Evolutionary conservation across 495 filamentous ascomycete species (phyloP), one percentile per base, ranked within the genome.

Genomic region (Chaetomidium leptoderma): DNA sequence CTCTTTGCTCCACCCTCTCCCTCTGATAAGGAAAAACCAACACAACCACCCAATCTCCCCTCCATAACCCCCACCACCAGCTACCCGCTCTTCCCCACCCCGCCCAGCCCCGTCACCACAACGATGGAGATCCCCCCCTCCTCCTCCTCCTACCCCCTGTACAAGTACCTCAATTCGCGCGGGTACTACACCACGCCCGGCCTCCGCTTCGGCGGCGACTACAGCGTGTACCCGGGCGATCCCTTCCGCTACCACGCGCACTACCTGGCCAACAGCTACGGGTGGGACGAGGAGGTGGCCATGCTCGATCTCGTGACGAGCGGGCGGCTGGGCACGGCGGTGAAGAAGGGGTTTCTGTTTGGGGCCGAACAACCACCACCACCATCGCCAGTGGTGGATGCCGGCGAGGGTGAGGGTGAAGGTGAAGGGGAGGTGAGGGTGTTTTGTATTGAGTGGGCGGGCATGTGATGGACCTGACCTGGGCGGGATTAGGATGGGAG

Each of bases 181-280:
- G 86, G 85, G 35, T 98, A 96, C 70, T 98, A 87, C 74, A 81
- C 95, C 37, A 88, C 87, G 40, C 95, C 93, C 2, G 93, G 95
- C 9, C 78, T 98, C 29, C 89, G 93, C 26, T 98, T 98, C 65
- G 93, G 93, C 32, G 95, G 91, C 65, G 85, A 96, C 66, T 96
- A 90, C 73, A 86, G 88, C 56, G 91, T 92, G 1, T 97, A 98
- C 66, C 93, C 93, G 0, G 95, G 95, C 32, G 93, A 98, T 71
- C 89, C 93, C 0, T 75, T 97, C 27, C 87, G 95, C 10, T 98
- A 92, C 72, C 93, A 98, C 70, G 89, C 87, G 33, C 93, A 97
- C 70, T 97, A 96, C 67, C 72, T 96, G 55, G 87, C 85, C 24
- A 84, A 83, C 19, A 83, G 86, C 29, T 78, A 86, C 47, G 87